These are phyloP conservation scores for Lepiota brunneoincarnata DNA, from an alignment of 768 basidiomycete genomes.

Conservation along the genomic window DNA sequence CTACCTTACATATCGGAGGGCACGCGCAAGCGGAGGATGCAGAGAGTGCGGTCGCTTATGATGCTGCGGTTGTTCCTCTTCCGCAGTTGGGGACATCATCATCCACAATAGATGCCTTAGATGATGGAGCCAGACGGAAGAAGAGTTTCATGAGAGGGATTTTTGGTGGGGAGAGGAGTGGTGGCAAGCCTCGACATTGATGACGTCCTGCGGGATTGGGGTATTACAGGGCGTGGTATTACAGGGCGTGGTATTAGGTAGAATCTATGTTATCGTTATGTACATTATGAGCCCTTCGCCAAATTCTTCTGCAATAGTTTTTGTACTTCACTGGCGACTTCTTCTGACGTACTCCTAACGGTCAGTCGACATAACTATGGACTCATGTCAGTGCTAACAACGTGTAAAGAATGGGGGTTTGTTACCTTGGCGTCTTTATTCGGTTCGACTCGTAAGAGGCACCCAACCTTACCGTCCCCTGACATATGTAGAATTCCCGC, in stretches of 20 bases:
- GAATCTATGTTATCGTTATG: constrained; percentile 21
- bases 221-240: constrained; percentile 19
- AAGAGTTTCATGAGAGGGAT: constrained; percentile 43
- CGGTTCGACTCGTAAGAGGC: constrained; percentile 88
- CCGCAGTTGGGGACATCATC: constrained; percentile 16
- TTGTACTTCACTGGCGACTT: constrained; percentile 73
- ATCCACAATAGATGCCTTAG: constrained; percentile 26
- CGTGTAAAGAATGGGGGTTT: neutral
- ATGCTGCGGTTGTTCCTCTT: neutral
- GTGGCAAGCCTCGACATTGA: constrained; percentile 4
- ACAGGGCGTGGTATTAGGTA: constrained; percentile 14
- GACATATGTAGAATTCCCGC: constrained; percentile 97
- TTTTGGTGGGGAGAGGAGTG: constrained; percentile 31
- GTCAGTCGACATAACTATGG: constrained; percentile 89
- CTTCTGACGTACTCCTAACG: constrained; percentile 91
- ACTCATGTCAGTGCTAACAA: constrained; percentile 7
- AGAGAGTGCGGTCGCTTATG: neutral
- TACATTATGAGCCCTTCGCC: constrained; percentile 16
- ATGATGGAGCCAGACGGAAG: constrained; percentile 39
- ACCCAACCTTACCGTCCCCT: constrained; percentile 92
- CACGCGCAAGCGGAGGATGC: neutral
- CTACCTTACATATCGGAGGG: neutral
- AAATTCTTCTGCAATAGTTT: constrained; percentile 49
- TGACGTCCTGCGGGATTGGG: constrained; percentile 14
- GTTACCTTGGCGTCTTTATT: constrained; percentile 93